These are phyloP conservation scores for Macaranga tanarius DNA, from an alignment of 441 rosid genomes.

Conservation along the genomic window DNA sequence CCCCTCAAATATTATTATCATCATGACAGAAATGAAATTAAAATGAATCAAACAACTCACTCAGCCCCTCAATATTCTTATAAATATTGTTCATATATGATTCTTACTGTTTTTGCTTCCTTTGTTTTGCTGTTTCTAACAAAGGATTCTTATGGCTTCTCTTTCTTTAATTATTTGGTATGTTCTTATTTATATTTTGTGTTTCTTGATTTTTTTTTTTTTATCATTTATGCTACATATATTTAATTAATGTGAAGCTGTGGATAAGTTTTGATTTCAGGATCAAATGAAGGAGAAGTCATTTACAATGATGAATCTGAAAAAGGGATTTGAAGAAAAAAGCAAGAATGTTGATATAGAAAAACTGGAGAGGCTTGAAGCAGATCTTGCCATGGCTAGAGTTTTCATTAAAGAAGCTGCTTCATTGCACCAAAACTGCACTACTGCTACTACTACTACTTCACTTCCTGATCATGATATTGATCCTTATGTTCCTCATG, in stretches of 20 bases:
- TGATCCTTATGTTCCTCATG: slow-evolving; percentile 28
- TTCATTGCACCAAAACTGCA: slow-evolving; percentile 10
- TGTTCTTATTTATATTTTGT: not conserved
- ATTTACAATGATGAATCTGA: not conserved
- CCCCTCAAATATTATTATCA: no score
- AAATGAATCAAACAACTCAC: slow-evolving; percentile 8
- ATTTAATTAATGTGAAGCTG: no score
- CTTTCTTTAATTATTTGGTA: slow-evolving; percentile 11
- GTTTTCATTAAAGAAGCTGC: slow-evolving; percentile 31
- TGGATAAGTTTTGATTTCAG: not conserved
- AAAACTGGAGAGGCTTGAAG: slow-evolving; percentile 31
- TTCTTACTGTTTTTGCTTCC: slow-evolving; percentile 14
- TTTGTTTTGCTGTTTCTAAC: slow-evolving; percentile 12
- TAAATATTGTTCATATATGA: not conserved
- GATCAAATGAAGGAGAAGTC: slow-evolving; percentile 9
- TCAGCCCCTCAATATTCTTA: no score
- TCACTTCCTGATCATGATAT: slow-evolving; percentile 3
- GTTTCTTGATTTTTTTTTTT: not conserved
- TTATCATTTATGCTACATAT: no score
- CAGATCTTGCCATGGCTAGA: slow-evolving; percentile 33
- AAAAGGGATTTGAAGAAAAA: not conserved
- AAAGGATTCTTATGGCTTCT: slow-evolving; percentile 17
- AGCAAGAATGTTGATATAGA: not conserved
- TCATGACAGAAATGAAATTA: not conserved
- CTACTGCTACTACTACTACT: not conserved